Conservation (phyloP, 2,329 filamentous ascomycete species). For the Fusarium temperatum region DNA sequence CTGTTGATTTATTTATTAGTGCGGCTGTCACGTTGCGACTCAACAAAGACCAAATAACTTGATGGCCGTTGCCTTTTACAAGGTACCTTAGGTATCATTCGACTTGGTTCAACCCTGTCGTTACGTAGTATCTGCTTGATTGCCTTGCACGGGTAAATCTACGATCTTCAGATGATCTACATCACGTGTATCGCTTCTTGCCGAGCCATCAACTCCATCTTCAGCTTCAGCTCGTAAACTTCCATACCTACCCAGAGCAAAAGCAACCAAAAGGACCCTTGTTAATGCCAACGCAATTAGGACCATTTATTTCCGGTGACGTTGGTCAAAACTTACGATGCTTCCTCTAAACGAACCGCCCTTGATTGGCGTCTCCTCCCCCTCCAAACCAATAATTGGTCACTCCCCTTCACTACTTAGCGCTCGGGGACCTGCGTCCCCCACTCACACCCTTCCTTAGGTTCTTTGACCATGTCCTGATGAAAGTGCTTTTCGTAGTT, state of each 20-base stretch:
- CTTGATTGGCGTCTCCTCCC: constrained; percentile 15
- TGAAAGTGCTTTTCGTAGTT: constrained; percentile 13
- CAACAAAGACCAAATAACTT: background rate
- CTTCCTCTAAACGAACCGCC: constrained; percentile 10
- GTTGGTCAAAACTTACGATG: background rate
- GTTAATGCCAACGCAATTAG: background rate
- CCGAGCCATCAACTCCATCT: background rate
- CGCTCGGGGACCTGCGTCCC: constrained; percentile 22
- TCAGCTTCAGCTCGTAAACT: background rate
- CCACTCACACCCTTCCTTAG: constrained; percentile 10
- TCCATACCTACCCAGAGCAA: background rate
- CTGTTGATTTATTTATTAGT: background rate
- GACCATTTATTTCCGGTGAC: background rate
- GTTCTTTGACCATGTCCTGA: background rate
- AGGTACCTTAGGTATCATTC: background rate
- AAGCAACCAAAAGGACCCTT: background rate
- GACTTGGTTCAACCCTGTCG: background rate
- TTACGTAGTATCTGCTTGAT: background rate
- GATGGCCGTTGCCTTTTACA: background rate
- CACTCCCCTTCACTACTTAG: constrained; percentile 3
- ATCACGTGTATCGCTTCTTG: constrained; percentile 14
- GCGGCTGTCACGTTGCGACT: background rate
- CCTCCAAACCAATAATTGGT: constrained; percentile 26
- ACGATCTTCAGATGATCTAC: constrained; percentile 9
- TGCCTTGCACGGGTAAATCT: background rate